Conservation (phyloP, 2,329 filamentous ascomycete species). For the Botrytis tulipae region DNA sequence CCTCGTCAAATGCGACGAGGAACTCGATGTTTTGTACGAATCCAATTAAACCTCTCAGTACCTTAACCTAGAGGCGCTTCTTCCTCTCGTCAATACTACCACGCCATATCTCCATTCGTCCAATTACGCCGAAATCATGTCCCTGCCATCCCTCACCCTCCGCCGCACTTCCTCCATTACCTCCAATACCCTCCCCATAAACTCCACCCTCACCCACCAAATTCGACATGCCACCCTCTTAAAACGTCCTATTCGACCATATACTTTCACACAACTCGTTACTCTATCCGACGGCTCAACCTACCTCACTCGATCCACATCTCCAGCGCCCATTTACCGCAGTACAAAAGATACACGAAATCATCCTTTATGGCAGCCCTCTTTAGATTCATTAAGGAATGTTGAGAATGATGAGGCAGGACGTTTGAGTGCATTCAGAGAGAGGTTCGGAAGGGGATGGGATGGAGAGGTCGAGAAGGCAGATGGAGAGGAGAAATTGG, state of each 20-base stretch:
- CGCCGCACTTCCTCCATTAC: slow-evolving; percentile 25
- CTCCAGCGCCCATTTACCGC: slow-evolving; percentile 59
- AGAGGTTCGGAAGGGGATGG: slow-evolving; percentile 79
- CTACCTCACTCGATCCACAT: slow-evolving; percentile 76
- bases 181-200: neutral
- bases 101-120: slow-evolving; percentile 11
- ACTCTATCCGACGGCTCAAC: slow-evolving; percentile 89
- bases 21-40: neutral
- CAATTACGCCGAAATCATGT: slow-evolving; percentile 21
- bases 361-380: slow-evolving; percentile 87
- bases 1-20: slow-evolving; percentile 7
- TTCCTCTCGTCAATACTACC: neutral
- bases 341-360: slow-evolving; percentile 82
- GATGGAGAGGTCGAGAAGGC: slow-evolving; percentile 67
- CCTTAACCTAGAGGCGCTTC: neutral
- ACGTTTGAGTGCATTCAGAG: slow-evolving; percentile 79
- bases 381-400: slow-evolving; percentile 74
- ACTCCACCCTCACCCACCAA: slow-evolving; percentile 25
- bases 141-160: slow-evolving; percentile 28
- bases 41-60: slow-evolving; percentile 24
- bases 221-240: slow-evolving; percentile 78
- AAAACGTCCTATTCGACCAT: slow-evolving; percentile 83
- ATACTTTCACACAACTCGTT: slow-evolving; percentile 94
- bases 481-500: slow-evolving; percentile 34
- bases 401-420: slow-evolving; percentile 96